phyloP scores from a whole-genome alignment of 192 early-diverging fungal genomes.

The Coemansia erecta region DNA sequence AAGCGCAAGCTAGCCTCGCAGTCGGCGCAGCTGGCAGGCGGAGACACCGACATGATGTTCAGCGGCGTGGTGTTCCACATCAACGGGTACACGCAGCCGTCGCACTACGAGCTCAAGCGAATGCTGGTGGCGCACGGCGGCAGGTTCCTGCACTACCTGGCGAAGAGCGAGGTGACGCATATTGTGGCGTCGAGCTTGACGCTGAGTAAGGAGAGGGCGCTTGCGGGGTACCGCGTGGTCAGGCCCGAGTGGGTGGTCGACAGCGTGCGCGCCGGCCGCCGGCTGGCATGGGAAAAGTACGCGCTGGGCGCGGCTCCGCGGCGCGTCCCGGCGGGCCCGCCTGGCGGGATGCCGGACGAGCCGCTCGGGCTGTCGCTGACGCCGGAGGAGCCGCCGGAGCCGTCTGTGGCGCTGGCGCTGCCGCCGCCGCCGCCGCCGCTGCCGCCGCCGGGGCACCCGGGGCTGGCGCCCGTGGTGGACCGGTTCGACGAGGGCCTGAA shows the following conservation, averaged over 20 bases:
- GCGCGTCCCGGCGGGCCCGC: too few relatives aligned
- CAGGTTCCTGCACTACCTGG: conserved; percentile 53
- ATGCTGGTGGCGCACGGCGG: conserved; percentile 61
- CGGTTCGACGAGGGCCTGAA: conserved; percentile 37
- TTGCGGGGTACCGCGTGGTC: conserved; percentile 65
- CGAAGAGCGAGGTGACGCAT: conserved; percentile 62
- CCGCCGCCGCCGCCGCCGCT: too few relatives aligned
- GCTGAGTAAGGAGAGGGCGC: conserved; percentile 63
- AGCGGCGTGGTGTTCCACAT: conserved; percentile 55
- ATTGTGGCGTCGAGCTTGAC: conserved; percentile 69
- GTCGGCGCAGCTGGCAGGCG: conserved; percentile 16
- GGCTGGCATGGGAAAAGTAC: conserved; percentile 71
- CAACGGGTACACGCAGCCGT: conserved; percentile 70
- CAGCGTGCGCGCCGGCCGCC: conserved; percentile 55
- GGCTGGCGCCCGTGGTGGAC: conserved; percentile 18
- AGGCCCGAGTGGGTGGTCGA: conserved; percentile 78
- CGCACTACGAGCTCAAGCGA: conserved; percentile 50
- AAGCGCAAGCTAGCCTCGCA: conserved; percentile 48
- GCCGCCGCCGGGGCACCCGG: too few relatives aligned
- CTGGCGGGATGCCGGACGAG: too few relatives aligned
- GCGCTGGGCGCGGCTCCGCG: conserved; percentile 7
- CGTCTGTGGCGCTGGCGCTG: too few relatives aligned
- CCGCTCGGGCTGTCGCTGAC: too few relatives aligned
- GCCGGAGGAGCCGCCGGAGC: too few relatives aligned
- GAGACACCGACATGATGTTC: conserved; percentile 28